Evolutionary conservation across 2,329 filamentous ascomycete species (phyloP), one percentile per base, ranked within the genome.

Genomic region (Colletotrichum acutatum): DNA sequence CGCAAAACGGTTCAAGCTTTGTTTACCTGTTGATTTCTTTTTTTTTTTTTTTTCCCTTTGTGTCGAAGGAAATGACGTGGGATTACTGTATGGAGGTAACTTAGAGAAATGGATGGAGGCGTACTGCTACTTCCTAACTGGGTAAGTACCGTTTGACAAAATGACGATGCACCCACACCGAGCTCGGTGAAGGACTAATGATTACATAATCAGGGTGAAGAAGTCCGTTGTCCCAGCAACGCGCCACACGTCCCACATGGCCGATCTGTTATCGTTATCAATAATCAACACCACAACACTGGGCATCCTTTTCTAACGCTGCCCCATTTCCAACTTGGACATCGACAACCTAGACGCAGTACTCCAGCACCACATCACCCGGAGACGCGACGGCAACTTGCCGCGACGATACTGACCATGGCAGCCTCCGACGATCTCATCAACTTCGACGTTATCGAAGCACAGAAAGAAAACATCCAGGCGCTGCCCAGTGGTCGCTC

Each of bases 381-480:
- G 60, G 63, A 71, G 75, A 77, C 64, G 46, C 59, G 69, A 66
- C 26, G 22, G 72, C 67, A 14, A 65, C n/a, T 46, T 64, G 72
- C 63, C 67, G 69, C 69, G 53, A 72, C 52, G 53, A 57, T 58
- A 80, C 71, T 66, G 75, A 83, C 78, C 78, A 90, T 91, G 85
- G 84, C 85, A 75, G 77, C 78, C 49, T 82, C 84, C 74, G 83
- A 84, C 73, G 89, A 92, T 76, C 82, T 90, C 52, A 90, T 92
- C 80, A 85, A 91, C 84, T 98, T 99, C 85, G 94, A 97, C 78
- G 90, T 98, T 75, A 98, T 99, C 84, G 97, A 99, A 85, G 91
- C 90, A 59, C 95, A 98, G 78, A 99, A 99, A 84, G 97, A 99
- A 85, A 99, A 99, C 83, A 98, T 99, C 69, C 95, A 98, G 83